Conservation (phyloP, 2,329 filamentous ascomycete species). For the Emmonsia crescens region DNA sequence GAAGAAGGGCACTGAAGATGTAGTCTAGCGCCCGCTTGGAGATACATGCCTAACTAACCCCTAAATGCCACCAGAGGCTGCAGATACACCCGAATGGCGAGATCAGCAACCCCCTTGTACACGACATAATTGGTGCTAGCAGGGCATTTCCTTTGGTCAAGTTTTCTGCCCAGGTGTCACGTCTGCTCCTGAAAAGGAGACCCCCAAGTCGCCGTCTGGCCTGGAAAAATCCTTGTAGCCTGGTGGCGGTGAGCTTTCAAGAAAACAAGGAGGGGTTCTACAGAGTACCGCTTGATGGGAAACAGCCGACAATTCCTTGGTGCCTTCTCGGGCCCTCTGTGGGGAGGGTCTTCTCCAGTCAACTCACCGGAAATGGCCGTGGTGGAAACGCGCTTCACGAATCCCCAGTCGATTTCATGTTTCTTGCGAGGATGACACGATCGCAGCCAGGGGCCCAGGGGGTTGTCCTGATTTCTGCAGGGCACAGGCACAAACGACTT, state of each 20-base stretch:
- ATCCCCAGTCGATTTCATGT: background rate
- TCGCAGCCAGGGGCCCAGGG: background rate
- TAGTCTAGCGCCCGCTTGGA: background rate
- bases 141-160: background rate
- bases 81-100: too few species aligned
- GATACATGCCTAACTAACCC: background rate
- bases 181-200: background rate
- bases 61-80: background rate
- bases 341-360: background rate
- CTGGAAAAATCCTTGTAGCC: background rate
- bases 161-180: background rate
- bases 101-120: too few species aligned
- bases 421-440: background rate
- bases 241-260: too few species aligned
- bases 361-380: background rate
- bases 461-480: background rate
- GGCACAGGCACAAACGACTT: background rate
- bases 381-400: background rate
- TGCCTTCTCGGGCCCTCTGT: background rate
- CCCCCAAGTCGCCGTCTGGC: background rate
- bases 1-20: background rate
- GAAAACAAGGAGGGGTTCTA: too few species aligned
- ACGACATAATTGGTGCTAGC: too few species aligned
- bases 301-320: background rate
- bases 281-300: background rate